Evolutionary conservation across 1,284 basidiomycete genomes (phyloP).

Genomic region (Anthracocystis panici-leucophaei): DNA sequence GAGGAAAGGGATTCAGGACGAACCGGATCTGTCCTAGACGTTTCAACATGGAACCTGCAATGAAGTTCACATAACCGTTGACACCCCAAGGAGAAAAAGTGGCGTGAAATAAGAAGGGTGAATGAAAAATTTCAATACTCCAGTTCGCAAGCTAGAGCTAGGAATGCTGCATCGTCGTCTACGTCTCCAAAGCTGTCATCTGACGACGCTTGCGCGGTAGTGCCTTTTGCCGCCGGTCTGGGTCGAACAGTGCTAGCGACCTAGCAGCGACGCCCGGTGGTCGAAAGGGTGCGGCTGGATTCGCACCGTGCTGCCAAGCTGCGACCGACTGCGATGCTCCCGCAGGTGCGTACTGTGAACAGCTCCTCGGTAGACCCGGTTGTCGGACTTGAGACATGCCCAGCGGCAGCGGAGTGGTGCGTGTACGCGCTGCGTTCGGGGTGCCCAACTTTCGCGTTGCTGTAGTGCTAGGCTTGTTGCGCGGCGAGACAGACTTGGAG

Average conservation of each 20-base stretch:
- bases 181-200: slow-evolving; percentile 48
- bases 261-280: slow-evolving; percentile 27
- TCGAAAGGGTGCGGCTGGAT: slow-evolving; percentile 39
- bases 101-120: neutral
- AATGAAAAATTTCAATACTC: too few relatives aligned
- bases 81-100: too few relatives aligned
- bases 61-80: neutral
- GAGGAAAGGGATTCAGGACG: slow-evolving; percentile 63
- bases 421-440: neutral
- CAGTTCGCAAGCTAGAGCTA: slow-evolving; percentile 41
- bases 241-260: slow-evolving; percentile 2
- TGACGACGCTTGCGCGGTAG: slow-evolving; percentile 18
- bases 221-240: slow-evolving; percentile 1
- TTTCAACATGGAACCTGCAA: neutral
- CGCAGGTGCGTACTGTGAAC: slow-evolving; percentile 21
- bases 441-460: slow-evolving; percentile 5
- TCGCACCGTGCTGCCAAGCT: neutral
- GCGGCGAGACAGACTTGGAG: slow-evolving; percentile 23
- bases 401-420: slow-evolving; percentile 23
- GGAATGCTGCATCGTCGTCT: slow-evolving; percentile 47
- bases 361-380: slow-evolving; percentile 34
- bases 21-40: slow-evolving; percentile 64
- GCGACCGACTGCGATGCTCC: slow-evolving; percentile 14
- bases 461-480: slow-evolving; percentile 10
- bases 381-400: slow-evolving; percentile 48